Percentiles rank a stretch among this genome's conserved stretches.
These are phyloP conservation scores for Suillus spraguei DNA, from an alignment of 768 basidiomycete species.

Conservation along the genomic window DNA sequence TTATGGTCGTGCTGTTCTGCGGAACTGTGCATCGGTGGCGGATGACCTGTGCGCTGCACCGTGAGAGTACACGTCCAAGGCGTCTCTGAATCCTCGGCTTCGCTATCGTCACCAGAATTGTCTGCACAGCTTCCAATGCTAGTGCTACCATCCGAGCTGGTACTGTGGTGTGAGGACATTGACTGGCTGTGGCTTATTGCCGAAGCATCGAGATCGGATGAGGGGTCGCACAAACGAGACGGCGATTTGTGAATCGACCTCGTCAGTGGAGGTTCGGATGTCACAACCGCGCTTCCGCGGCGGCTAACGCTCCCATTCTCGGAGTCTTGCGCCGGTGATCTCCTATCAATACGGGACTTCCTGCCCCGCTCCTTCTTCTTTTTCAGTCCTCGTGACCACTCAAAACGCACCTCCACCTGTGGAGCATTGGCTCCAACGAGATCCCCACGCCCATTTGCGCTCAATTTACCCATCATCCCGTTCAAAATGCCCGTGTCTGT, in stretches of 20 bases:
- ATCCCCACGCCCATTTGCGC: constrained; percentile 27
- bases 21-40: constrained; percentile 14
- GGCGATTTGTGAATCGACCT: constrained; percentile 15
- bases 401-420: constrained; percentile 72
- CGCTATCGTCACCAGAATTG: constrained; percentile 79
- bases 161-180: constrained; percentile 41
- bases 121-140: constrained; percentile 25
- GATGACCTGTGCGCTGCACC: constrained; percentile 46
- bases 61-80: constrained; percentile 93
- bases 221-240: constrained; percentile 14
- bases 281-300: constrained; percentile 20
- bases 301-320: constrained; percentile 19
- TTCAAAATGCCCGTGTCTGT: constrained; percentile 46
- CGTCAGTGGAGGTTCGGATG: constrained; percentile 11
- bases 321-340: constrained; percentile 7
- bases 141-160: constrained; percentile 34
- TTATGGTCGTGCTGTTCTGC: constrained; percentile 17
- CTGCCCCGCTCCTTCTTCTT: constrained; percentile 22
- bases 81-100: constrained; percentile 95
- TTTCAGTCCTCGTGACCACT: constrained; percentile 62
- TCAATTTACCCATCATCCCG: constrained; percentile 45
- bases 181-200: constrained; percentile 39
- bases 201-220: constrained; percentile 10
- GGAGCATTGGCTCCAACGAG: constrained; percentile 19
- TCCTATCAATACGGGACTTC: constrained; percentile 25